Percentiles rank a stretch among this genome's conserved stretches.
Evolutionary conservation across 2,329 filamentous ascomycete species (phyloP).

Genomic region (Exophiala phaeomuriformis): DNA sequence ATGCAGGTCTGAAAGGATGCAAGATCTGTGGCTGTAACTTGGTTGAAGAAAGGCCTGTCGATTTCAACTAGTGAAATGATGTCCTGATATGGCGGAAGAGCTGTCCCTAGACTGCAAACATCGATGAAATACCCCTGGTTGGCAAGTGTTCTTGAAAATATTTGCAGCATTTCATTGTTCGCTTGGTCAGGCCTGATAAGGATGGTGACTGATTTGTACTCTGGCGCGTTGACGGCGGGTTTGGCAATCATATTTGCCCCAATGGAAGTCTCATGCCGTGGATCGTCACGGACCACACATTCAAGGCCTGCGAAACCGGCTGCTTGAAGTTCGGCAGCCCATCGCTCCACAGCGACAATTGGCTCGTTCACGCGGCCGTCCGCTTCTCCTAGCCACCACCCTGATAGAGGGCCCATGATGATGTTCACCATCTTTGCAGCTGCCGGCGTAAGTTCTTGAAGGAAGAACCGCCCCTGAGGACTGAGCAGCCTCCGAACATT

Average conservation of each 20-base stretch:
- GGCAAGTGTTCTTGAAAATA: background rate
- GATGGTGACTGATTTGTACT: background rate
- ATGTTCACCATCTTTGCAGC: slow-evolving; percentile 10
- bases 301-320: slow-evolving; percentile 14
- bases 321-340: slow-evolving; percentile 4
- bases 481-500: slow-evolving; percentile 29
- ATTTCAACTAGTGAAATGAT: slow-evolving; percentile 12
- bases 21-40: slow-evolving; percentile 1
- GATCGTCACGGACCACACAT: background rate
- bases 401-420: slow-evolving; percentile 24
- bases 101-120: background rate
- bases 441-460: slow-evolving; percentile 9
- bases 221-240: background rate
- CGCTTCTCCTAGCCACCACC: slow-evolving; percentile 28
- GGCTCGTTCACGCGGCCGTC: slow-evolving; percentile 12
- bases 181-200: background rate
- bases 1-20: slow-evolving; percentile 3
- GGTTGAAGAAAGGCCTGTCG: slow-evolving; percentile 3
- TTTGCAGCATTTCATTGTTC: background rate
- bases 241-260: background rate
- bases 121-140: background rate
- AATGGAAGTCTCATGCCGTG: background rate
- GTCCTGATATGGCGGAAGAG: slow-evolving; percentile 4
- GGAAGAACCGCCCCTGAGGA: slow-evolving; percentile 14
- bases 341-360: slow-evolving; percentile 4